phyloP scores from a whole-genome alignment of 371 early-diverging fungal species.

The Conidiobolus coronatus region DNA sequence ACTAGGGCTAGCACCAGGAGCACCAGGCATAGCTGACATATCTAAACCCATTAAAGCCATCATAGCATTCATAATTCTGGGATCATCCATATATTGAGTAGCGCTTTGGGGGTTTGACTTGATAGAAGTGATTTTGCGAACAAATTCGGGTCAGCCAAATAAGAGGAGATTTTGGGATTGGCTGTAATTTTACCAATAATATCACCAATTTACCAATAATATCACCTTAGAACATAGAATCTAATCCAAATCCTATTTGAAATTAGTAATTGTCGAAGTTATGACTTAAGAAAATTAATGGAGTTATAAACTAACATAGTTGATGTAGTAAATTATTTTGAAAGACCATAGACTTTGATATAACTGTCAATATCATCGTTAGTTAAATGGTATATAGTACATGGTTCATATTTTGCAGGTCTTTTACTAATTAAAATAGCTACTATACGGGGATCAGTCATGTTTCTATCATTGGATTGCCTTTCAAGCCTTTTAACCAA shows the following conservation, averaged over 20 bases:
- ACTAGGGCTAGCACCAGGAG: constrained; percentile 5
- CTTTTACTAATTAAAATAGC: too few relatives aligned
- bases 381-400: too few relatives aligned
- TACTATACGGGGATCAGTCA: too few relatives aligned
- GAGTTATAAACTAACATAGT: too few relatives aligned
- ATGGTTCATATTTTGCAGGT: too few relatives aligned
- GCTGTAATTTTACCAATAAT: constrained; percentile 46
- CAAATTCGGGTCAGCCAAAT: constrained; percentile 42
- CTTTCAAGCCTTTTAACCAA: too few relatives aligned
- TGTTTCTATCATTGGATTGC: too few relatives aligned
- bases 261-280: neutral
- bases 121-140: constrained; percentile 37
- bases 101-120: constrained; percentile 24
- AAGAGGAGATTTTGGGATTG: constrained; percentile 45
- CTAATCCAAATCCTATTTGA: neutral
- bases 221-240: constrained; percentile 23
- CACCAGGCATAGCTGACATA: constrained; percentile 15
- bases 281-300: too few relatives aligned
- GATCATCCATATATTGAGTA: constrained; percentile 20
- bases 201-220: constrained; percentile 12
- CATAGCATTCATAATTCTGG: constrained; percentile 46
- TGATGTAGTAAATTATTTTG: too few relatives aligned
- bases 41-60: constrained; percentile 50
- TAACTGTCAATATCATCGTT: too few relatives aligned
- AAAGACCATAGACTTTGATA: too few relatives aligned